Conservation (phyloP, 495 filamentous ascomycete genomes). For the Margaritispora aquatica region DNA sequence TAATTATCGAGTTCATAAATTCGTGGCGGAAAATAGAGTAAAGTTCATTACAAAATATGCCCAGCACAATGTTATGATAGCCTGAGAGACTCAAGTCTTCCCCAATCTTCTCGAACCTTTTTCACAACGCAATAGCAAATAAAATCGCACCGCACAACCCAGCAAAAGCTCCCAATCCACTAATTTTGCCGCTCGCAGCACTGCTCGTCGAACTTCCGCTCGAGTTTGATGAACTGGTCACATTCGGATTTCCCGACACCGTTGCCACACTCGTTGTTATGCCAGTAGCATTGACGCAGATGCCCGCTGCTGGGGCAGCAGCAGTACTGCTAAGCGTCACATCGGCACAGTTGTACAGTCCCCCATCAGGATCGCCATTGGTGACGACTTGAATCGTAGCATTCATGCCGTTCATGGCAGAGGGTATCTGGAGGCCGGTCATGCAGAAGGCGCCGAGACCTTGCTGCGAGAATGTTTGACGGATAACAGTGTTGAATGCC, state of each 20-base stretch:
- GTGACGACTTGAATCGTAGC: conserved; percentile 61
- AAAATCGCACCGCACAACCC: too few species aligned
- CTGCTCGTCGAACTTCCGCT: not conserved
- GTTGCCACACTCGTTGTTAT: conserved; percentile 31
- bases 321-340: conserved; percentile 44
- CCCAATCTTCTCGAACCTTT: too few species aligned
- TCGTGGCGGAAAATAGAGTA: too few species aligned
- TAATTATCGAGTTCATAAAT: too few species aligned
- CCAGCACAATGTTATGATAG: too few species aligned
- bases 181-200: not conserved
- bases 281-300: conserved; percentile 48
- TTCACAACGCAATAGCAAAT: too few species aligned
- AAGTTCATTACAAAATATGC: too few species aligned
- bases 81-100: too few species aligned
- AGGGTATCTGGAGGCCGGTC: conserved; percentile 33
- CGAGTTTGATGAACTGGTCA: not conserved
- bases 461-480: conserved; percentile 39
- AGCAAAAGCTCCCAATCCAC: not conserved
- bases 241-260: conserved; percentile 16
- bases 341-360: conserved; percentile 56
- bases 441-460: conserved; percentile 55
- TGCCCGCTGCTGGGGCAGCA: conserved; percentile 24
- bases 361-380: conserved; percentile 43
- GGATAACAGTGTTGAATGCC: conserved; percentile 47
- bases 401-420: conserved; percentile 32